Evolutionary conservation across 2,329 filamentous ascomycete species (phyloP), one percentile per base, ranked within the genome.

Genomic region (Capronia epimyces): DNA sequence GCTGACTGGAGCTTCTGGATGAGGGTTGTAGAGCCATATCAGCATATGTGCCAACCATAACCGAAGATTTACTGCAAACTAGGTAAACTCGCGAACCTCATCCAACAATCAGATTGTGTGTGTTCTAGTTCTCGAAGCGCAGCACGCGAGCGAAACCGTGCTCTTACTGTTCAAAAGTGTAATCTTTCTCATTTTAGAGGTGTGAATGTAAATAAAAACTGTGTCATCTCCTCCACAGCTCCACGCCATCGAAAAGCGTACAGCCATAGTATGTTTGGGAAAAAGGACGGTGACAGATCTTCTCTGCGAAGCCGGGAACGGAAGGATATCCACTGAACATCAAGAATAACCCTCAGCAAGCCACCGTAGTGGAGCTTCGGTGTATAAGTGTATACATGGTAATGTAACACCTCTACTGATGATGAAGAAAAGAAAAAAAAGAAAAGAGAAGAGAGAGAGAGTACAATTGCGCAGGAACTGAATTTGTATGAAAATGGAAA

Each of bases 401-500:
- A 59, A 69, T 68, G 70, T 61, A 61, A 74, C 73, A 74, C 71
- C 71, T 67, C 71, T 74, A 74, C 71, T 74, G 71, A 74, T 74
- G 71, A 72, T 74, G 65, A 61, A 64, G 65, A 68, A 67, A 62
- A 51, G 63, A 67, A 67, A 63, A 60, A 66, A 66, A 13, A 37
- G 13, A 37, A 37, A 20, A 37, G 20, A 68, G 64, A 49, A 27
- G 21, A 50, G 25, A 63, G 46, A 47, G 25, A 47, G 41, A 46
- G 53, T 25, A 50, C 10, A 7, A n/a, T 20, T 41, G 37, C 45
- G 34, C 21, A 27, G 21, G 7, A 16, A 24, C 32, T 4, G 48
- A 45, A 46, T 53, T 54, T 53, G 50, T 49, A 53, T n/a, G 29
- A 15, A 13, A 20, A 8, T 9, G 53, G 15, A 25, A 20, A 12